Conservation (phyloP, 768 basidiomycete species). For the Leccinum arenicola region DNA sequence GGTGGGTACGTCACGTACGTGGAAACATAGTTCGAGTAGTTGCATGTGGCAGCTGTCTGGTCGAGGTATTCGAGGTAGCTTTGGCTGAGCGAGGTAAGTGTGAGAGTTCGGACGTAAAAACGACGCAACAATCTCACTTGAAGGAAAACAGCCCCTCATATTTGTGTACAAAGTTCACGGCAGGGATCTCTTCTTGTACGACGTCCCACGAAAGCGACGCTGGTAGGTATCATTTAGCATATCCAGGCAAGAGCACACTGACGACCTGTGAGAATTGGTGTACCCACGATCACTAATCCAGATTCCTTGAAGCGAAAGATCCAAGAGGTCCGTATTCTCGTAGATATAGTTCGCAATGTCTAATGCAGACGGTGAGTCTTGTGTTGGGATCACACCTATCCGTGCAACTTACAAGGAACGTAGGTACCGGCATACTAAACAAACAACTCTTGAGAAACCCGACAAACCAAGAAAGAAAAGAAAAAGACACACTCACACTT, state of each 20-base stretch:
- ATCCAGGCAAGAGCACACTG: background rate
- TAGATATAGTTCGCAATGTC: constrained; percentile 78
- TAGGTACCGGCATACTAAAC: constrained; percentile 72
- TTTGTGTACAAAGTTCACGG: constrained; percentile 72
- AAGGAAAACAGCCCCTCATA: constrained; percentile 68
- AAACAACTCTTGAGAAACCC: background rate
- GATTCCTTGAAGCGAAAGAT: constrained; percentile 62
- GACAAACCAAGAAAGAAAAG: background rate
- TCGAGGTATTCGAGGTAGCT: constrained; percentile 62
- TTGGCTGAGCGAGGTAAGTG: constrained; percentile 44
- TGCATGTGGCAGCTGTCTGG: constrained; percentile 48
- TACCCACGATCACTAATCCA: constrained; percentile 71
- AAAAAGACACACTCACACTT: constrained; percentile 49
- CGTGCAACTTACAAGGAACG: constrained; percentile 45
- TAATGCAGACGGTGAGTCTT: constrained; percentile 21
- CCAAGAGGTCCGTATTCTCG: constrained; percentile 48
- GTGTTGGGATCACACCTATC: constrained; percentile 26
- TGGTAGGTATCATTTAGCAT: constrained; percentile 18
- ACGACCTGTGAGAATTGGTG: background rate
- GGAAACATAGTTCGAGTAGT: constrained; percentile 59
- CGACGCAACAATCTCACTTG: constrained; percentile 45
- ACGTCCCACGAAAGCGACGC: constrained; percentile 61
- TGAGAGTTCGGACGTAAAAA: background rate
- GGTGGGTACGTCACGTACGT: constrained; percentile 70
- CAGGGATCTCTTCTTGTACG: constrained; percentile 67